These are phyloP conservation scores for Papiliotrema flavescens DNA, from an alignment of 1,284 basidiomycete species.

Conservation along the genomic window DNA sequence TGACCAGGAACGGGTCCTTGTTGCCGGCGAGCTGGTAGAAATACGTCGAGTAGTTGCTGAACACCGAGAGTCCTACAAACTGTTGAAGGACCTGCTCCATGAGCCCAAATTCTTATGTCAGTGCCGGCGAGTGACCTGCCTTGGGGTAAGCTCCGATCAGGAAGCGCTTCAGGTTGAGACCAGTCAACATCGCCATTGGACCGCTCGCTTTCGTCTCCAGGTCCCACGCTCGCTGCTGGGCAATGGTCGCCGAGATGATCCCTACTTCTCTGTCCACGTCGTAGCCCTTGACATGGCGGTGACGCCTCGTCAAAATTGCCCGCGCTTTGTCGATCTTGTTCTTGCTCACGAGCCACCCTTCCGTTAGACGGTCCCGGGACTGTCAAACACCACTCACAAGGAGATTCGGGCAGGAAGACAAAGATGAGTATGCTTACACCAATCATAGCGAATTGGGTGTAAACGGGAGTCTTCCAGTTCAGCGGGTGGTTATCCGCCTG, in stretches of 20 bases:
- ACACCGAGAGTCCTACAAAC: conserved; percentile 10
- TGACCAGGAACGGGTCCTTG: conserved; percentile 24
- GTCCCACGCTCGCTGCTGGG: conserved; percentile 12
- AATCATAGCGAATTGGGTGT: conserved; percentile 3
- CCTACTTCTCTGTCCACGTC: conserved; percentile 28
- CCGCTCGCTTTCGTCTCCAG: not conserved
- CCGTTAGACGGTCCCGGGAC: too few relatives aligned
- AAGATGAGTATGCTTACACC: conserved; percentile 15
- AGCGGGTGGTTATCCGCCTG: not conserved
- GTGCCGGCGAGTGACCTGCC: not conserved
- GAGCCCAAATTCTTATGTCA: not conserved
- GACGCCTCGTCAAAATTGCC: conserved; percentile 14
- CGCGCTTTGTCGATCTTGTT: conserved; percentile 15
- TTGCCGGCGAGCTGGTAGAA: conserved; percentile 24
- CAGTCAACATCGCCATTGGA: conserved; percentile 2
- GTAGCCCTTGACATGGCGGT: conserved; percentile 23
- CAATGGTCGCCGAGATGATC: conserved; percentile 20
- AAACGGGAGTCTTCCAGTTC: not conserved
- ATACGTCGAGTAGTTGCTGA: conserved; percentile 17
- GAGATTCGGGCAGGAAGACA: conserved; percentile 21
- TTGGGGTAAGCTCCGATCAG: conserved; percentile 11
- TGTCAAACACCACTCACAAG: conserved; percentile 7
- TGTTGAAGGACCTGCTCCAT: conserved; percentile 5
- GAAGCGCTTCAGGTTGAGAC: conserved; percentile 15
- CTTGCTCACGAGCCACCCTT: conserved; percentile 13